Base-by-base conservation (phyloP, 345 rosid genomes). In the Gossypium longicalyx region DNA sequence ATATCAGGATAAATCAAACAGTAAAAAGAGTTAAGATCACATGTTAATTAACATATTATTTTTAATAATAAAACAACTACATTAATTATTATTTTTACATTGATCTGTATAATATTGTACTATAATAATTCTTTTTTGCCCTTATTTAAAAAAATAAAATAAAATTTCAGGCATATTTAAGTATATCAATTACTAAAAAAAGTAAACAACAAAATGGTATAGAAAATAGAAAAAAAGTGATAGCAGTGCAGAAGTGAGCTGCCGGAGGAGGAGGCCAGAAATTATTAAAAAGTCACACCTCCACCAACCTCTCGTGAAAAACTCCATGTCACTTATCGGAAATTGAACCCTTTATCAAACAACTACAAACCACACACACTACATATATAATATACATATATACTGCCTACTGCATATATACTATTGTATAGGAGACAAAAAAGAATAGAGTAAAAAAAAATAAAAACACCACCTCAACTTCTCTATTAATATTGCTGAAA, bases 401-500 rank as follows among this genome's bases (percentile, higher is more conserved):
- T 29, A 72, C 4, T 25, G 22, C 23, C 16, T 5, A 25, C 17
- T 59, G 27, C 13, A 38, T 63, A 38, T 1, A 20, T 38, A 15
- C 22, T 20, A 12, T 23, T 62, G 15, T 54, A 44, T 1, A 70
- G 16, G 57, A 5, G 2, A 16, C 38, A 49, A 25, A 51, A 29
- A 23, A 3, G 49, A 44, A 70, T 12, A 47, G n/a, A 38, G 10
- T 45, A 74, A 49, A 5, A 4, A 20, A 17, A 48, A n/a, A 54
- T 7, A 12, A 29, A 54, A 71, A 48, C 3, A 71, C 80, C 72
- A 66, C 54, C 77, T 38, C 58, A 23, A 71, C 44, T 66, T 45
- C 76, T 73, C 80, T 82, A 85, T 85, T 80, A 71, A 85, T 80
- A 82, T 51, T 49, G 66, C 76, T 44, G 62, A 60, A 22, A 51